These are phyloP conservation scores for Apiospora marii DNA, from an alignment of 2,329 filamentous ascomycete genomes.

Conservation along the genomic window DNA sequence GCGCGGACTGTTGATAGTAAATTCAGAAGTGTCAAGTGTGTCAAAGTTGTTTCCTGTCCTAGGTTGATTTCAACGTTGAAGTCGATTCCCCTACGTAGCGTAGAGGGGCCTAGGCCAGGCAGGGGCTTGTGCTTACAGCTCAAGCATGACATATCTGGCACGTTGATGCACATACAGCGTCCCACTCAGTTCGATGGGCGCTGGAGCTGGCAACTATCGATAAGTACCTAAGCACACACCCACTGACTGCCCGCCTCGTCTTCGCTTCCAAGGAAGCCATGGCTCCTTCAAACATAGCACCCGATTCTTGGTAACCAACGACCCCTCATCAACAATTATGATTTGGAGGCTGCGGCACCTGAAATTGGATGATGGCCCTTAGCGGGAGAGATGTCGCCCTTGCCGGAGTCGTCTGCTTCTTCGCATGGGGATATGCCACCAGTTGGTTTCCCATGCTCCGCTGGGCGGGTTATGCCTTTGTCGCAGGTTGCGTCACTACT, in stretches of 20 bases:
- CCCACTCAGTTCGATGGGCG: neutral
- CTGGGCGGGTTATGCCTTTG: constrained; percentile 86
- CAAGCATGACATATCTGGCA: too few species aligned
- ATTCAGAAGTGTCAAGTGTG: neutral
- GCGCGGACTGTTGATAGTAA: neutral
- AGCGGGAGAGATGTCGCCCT: constrained; percentile 76
- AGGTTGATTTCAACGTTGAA: neutral
- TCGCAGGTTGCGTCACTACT: constrained; percentile 69
- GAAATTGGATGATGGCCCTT: constrained; percentile 68
- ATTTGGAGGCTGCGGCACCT: constrained; percentile 41
- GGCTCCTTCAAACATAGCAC: constrained; percentile 24
- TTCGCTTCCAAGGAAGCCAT: neutral
- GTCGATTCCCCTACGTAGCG: neutral
- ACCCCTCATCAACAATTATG: constrained; percentile 40
- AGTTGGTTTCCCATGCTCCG: constrained; percentile 85
- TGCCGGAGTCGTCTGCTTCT: constrained; percentile 73
- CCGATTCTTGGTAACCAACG: constrained; percentile 18
- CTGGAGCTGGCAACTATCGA: constrained; percentile 13
- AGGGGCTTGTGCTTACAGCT: neutral
- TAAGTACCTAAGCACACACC: constrained; percentile 12
- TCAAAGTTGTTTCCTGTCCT: neutral
- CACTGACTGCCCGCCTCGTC: neutral
- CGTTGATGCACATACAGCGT: neutral
- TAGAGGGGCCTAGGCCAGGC: neutral
- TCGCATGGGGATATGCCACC: constrained; percentile 87